A percentile compares a stretch with the other conserved stretches of the same genome.
phyloP scores from a whole-genome alignment of 2,329 filamentous ascomycete genomes.

The Corniculantispora saksenae region DNA sequence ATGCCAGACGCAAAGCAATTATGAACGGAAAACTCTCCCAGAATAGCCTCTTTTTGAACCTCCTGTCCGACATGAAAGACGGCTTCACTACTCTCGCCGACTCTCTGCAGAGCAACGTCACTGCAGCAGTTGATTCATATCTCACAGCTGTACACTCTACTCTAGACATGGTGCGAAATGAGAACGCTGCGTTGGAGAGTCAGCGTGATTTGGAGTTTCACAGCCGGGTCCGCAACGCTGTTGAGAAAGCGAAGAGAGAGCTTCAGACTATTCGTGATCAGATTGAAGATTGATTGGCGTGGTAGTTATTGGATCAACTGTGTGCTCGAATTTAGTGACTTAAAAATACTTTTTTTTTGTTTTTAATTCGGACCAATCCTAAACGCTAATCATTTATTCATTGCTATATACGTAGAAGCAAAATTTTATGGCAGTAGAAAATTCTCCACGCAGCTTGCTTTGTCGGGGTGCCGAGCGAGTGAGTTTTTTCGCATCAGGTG shows the following conservation, averaged over 20 bases:
- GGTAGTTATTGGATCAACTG: too few relatives aligned
- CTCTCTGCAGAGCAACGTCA: neutral
- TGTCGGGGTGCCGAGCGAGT: neutral
- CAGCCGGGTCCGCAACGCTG: neutral
- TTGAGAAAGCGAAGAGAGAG: too few relatives aligned
- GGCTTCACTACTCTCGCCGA: neutral
- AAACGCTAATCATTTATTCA: neutral
- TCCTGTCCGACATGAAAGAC: neutral
- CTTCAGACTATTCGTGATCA: neutral
- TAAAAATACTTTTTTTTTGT: neutral
- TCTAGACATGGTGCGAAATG: neutral
- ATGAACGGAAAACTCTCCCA: neutral
- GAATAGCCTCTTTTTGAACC: neutral
- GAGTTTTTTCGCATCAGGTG: neutral
- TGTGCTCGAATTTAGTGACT: neutral
- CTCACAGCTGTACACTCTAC: neutral
- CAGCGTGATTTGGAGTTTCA: neutral
- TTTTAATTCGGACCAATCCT: neutral
- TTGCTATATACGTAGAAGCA: neutral
- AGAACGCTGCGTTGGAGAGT: neutral
- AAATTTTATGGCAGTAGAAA: neutral
- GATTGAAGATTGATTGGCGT: neutral
- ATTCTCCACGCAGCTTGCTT: neutral
- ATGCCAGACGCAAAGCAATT: neutral
- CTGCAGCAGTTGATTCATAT: neutral